Percentiles rank a stretch among this genome's conserved stretches.
Evolutionary conservation across 2,329 filamentous ascomycete species (phyloP).

Genomic region (Cercospora beticola): DNA sequence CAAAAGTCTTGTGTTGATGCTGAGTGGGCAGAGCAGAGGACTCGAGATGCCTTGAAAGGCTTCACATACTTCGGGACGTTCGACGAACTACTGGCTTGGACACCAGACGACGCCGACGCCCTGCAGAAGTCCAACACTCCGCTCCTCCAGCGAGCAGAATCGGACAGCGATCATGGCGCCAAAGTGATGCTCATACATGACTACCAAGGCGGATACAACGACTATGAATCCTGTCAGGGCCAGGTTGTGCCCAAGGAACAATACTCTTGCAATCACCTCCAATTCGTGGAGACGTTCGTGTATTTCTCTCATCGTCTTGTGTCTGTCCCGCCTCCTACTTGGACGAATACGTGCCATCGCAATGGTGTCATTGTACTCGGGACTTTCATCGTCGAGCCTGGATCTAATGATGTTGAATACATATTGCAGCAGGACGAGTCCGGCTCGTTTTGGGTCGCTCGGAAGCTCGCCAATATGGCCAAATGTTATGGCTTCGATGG

Average conservation of each 20-base stretch:
- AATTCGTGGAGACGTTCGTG: conserved; percentile 47
- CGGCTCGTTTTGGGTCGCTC: conserved; percentile 35
- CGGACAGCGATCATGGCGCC: conserved; percentile 11
- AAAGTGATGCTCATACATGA: conserved; percentile 42
- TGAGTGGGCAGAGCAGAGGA: not conserved
- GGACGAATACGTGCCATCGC: conserved; percentile 49
- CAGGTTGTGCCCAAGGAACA: conserved; percentile 33
- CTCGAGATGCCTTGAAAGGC: conserved; percentile 24
- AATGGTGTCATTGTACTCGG: conserved; percentile 48
- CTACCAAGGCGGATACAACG: conserved; percentile 47
- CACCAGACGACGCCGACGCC: conserved; percentile 34
- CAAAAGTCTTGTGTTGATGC: not conserved
- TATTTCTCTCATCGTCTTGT: conserved; percentile 52
- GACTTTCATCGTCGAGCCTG: conserved; percentile 47
- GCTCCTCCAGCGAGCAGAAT: conserved; percentile 31
- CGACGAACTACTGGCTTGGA: conserved; percentile 41
- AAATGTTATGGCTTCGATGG: conserved; percentile 48
- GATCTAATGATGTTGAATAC: conserved; percentile 37
- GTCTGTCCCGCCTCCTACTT: conserved; percentile 47
- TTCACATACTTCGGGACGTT: conserved; percentile 47
- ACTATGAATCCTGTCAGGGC: conserved; percentile 43
- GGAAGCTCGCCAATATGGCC: conserved; percentile 43
- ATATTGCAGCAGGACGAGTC: conserved; percentile 29
- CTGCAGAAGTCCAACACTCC: conserved; percentile 44
- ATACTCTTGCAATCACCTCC: conserved; percentile 48